Conservation (phyloP, 2,329 filamentous ascomycete species). For the Leptographium radiaticola region DNA sequence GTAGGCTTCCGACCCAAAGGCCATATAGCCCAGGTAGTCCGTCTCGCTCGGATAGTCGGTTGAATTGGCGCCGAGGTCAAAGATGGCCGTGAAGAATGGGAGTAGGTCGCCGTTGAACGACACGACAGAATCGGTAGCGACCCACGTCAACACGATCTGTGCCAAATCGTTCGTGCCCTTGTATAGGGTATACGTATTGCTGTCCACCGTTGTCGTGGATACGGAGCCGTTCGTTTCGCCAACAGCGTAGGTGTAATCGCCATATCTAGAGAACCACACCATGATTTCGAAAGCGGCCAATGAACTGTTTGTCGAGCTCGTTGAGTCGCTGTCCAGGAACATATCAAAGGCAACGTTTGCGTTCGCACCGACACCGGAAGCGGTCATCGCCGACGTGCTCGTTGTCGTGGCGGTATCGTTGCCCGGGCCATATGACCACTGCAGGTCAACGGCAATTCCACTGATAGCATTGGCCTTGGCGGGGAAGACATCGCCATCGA, state of each 20-base stretch:
- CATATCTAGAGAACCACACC: conserved; percentile 40
- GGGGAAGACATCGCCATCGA: conserved; percentile 31
- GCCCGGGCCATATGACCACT: conserved; percentile 37
- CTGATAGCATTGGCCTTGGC: conserved; percentile 24
- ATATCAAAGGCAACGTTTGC: conserved; percentile 47
- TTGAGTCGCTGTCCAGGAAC: conserved; percentile 36
- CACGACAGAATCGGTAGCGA: conserved; percentile 21
- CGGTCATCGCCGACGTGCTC: conserved; percentile 19
- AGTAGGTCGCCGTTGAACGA: conserved; percentile 33
- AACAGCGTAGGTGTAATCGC: no score
- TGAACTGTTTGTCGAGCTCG: conserved; percentile 24
- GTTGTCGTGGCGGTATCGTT: conserved; percentile 24
- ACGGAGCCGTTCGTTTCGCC: conserved; percentile 22
- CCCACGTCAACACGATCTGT: conserved; percentile 39
- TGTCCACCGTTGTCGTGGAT: conserved; percentile 24
- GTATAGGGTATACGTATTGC: conserved; percentile 30
- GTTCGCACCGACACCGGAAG: conserved; percentile 24
- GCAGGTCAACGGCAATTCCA: conserved; percentile 28
- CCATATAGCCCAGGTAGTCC: conserved; percentile 38
- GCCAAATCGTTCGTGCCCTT: conserved; percentile 23
- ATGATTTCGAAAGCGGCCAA: conserved; percentile 39
- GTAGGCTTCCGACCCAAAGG: conserved; percentile 38
- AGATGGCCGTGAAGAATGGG: conserved; percentile 28
- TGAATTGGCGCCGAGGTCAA: conserved; percentile 18
- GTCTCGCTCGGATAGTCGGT: conserved; percentile 22